Evolutionary conservation across 2,329 filamentous ascomycete species (phyloP).

Genomic region (Penicillium sp.): DNA sequence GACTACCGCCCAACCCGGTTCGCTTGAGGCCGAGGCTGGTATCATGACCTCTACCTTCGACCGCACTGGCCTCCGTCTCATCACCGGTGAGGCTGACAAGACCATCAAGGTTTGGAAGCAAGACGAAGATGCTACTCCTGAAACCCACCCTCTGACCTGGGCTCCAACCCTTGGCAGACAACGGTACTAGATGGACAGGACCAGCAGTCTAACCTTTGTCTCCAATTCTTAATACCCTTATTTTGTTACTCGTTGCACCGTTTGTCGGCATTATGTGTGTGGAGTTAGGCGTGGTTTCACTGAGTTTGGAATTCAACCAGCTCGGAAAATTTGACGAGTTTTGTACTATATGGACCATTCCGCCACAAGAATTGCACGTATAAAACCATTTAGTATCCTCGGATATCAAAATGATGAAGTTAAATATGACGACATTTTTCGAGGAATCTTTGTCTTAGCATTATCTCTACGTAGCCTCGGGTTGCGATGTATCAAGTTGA

Average conservation of each 20-base stretch:
- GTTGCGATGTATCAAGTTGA: too few species aligned
- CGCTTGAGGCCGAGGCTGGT: conserved; percentile 88
- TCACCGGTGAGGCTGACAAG: conserved; percentile 95
- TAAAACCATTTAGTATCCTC: too few species aligned
- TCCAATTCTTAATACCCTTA: conserved; percentile 25
- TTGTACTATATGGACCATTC: not conserved
- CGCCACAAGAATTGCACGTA: too few species aligned
- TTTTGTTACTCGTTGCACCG: conserved; percentile 18
- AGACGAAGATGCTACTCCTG: conserved; percentile 85
- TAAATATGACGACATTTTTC: too few species aligned
- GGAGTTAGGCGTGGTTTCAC: conserved; percentile 34
- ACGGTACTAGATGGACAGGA: conserved; percentile 60
- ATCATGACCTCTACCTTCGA: conserved; percentile 96
- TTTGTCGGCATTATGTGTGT: conserved; percentile 29
- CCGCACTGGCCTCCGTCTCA: conserved; percentile 80
- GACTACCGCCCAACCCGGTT: conserved; percentile 90
- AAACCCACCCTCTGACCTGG: conserved; percentile 92
- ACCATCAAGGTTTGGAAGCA: conserved; percentile 98
- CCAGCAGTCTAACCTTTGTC: conserved; percentile 11
- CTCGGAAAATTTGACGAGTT: conserved; percentile 11
- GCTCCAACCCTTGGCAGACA: conserved; percentile 75
- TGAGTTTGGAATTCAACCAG: conserved; percentile 7
- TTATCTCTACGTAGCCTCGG: too few species aligned
- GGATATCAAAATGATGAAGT: too few species aligned
- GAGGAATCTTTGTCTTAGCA: too few species aligned